phyloP scores from a whole-genome alignment of 2,329 filamentous ascomycete genomes.

The Apiospora koreana region DNA sequence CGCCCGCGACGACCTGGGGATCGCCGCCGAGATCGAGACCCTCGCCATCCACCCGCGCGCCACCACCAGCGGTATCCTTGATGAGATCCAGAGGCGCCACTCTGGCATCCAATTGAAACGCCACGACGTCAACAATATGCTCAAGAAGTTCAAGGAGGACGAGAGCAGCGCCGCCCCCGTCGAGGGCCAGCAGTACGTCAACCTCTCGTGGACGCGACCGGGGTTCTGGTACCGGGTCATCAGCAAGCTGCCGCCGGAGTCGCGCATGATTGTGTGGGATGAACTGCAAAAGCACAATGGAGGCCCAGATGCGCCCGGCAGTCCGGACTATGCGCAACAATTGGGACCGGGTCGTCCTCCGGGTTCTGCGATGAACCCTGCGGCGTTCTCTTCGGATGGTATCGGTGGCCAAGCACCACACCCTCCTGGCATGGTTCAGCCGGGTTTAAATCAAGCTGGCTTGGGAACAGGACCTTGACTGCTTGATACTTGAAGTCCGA shows the following conservation, averaged over 20 bases:
- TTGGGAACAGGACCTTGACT: slow-evolving; percentile 21
- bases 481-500: too few species aligned
- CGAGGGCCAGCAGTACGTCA: slow-evolving; percentile 8
- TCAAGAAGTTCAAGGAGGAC: slow-evolving; percentile 13
- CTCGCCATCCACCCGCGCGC: slow-evolving; percentile 12
- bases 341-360: neutral
- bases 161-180: slow-evolving; percentile 1
- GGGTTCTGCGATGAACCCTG: neutral
- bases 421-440: neutral
- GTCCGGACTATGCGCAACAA: neutral
- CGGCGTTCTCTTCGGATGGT: neutral
- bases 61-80: neutral
- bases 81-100: slow-evolving; percentile 9
- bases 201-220: neutral
- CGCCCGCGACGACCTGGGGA: slow-evolving; percentile 9
- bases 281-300: slow-evolving; percentile 3
- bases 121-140: slow-evolving; percentile 12
- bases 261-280: slow-evolving; percentile 7
- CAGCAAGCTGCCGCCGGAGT: slow-evolving; percentile 10
- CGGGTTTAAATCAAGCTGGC: neutral
- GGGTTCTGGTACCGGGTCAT: slow-evolving; percentile 11
- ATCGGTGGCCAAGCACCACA: neutral
- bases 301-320: neutral
- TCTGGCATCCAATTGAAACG: slow-evolving; percentile 6
- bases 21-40: slow-evolving; percentile 11